Evolutionary conservation across 805 yeast species (phyloP), one percentile per base, ranked within the genome.

Genomic region (Candida easanensis): DNA sequence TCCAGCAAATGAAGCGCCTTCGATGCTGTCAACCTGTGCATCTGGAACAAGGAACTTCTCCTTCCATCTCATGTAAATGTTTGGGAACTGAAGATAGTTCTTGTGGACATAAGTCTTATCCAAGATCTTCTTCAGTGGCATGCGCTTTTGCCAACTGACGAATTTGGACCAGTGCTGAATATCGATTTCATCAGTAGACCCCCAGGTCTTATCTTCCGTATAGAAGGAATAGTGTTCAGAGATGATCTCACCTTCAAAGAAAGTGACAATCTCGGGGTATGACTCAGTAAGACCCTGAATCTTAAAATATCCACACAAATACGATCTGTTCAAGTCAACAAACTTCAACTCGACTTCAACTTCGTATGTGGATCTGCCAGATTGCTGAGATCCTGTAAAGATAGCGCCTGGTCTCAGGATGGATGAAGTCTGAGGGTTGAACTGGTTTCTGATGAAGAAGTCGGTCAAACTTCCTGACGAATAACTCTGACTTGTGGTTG

Each of bases 21-120:
- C 68, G 77, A 91, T 50, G 67, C 69, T 44, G 76, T 54, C 61
- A 11, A 57, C 32, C 26, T 76, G 44, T 67, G 88, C 80, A 64
- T 88, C 95, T 0, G 96, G 95, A 8, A 86, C 81, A 47, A 90
- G 65, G 57, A 88, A 88, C 56, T 81, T 78, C 63, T 90, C 98
- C 65, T 90, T 90, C 98, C 98, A 90, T 52, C 97, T 74, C 97
- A 90, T 90, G 60, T 80, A 90, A 5, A 90, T 64, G 54, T 68
- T 74, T 45, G 80, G 73, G 48, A 71, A 65, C 37, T 68, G 52
- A 33, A 64, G 39, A 39, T 57, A 65, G 45, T 68, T 56, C 28
- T 47, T 52, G 41, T 58, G 59, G 14, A 55, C 30, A 44, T 56
- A 59, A 13, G 46, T 46, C 41, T 47, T 42, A 4, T 42, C 42